These are phyloP conservation scores for Moringa oleifera DNA, from an alignment of 345 rosid genomes.

Conservation along the genomic window DNA sequence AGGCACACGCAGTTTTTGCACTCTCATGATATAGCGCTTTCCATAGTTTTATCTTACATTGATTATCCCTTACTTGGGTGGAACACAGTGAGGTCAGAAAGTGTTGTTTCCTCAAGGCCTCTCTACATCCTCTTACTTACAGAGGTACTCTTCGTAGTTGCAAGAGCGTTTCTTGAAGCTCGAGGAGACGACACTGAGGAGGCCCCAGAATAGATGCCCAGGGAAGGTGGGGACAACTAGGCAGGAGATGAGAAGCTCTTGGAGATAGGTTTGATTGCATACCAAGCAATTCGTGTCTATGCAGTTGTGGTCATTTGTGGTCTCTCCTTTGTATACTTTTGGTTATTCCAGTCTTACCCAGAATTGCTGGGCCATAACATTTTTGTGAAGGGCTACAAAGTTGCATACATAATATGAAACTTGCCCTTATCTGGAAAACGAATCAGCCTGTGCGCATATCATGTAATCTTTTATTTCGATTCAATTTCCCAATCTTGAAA, in stretches of 20 bases:
- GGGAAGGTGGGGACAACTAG: constrained; percentile 37
- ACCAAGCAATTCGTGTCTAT: constrained; percentile 56
- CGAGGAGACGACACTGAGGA: constrained; percentile 16
- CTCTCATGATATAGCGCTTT: constrained; percentile 50
- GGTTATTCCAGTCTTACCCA: too few species aligned
- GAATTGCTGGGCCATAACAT: too few species aligned
- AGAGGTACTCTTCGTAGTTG: constrained; percentile 44
- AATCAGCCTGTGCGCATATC: too few species aligned
- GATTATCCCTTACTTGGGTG: constrained; percentile 35
- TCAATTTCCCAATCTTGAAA: too few species aligned
- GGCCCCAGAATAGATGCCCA: constrained; percentile 6
- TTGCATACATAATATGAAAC: too few species aligned
- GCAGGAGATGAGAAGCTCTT: constrained; percentile 51
- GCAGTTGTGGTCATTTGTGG: constrained; percentile 50
- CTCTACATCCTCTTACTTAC: constrained; percentile 56
- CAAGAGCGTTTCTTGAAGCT: constrained; percentile 28
- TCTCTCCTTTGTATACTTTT: constrained; percentile 8
- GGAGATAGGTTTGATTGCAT: constrained; percentile 67
- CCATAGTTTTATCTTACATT: constrained; percentile 44
- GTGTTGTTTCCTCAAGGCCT: constrained; percentile 47
- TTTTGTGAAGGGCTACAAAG: too few species aligned
- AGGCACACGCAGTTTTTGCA: constrained; percentile 45
- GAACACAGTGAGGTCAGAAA: constrained; percentile 28
- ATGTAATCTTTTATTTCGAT: too few species aligned
- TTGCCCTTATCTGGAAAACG: too few species aligned